Evolutionary conservation across 2,329 filamentous ascomycete species (phyloP), one percentile per base, ranked within the genome.

Genomic region (Epicoccum nigrum): DNA sequence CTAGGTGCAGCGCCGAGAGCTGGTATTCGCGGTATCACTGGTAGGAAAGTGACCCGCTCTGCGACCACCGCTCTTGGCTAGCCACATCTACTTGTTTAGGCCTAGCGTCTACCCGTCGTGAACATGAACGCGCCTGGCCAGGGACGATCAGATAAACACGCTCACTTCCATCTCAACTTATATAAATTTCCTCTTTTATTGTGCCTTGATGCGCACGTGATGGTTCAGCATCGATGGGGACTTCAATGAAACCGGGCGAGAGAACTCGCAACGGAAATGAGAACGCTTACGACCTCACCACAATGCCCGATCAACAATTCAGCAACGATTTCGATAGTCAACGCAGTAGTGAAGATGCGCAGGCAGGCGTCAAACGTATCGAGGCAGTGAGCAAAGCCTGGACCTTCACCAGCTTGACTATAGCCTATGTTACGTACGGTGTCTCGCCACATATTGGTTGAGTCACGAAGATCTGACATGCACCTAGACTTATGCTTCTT

Each of bases 321-420:
- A 45, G 41, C 33, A 51, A 62, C 8, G 54, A 31, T 11, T 15
- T 33, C 8, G 51, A 63, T 27, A 51, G 47, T 15, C 19, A 16
- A 20, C 34, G 60, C 19, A 51, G 47, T 16, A 53, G 38, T 23
- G 44, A 53, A 33, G 53, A 55, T 11, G 67, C 68, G 6, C 78
- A 81, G 60, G 74, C 74, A 27, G 79, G 79, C 52, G 79, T 81
- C 30, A 76, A 75, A 64, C 74, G 74, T 19, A 72, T 78, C 2
- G 78, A 81, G 56, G 79, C 76, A 20, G 76, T 81, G 42, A 76
- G 77, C 21, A 70, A 74, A 38, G 76, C 74, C 23, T 82, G 79
- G 79, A 76, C 77, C n/a, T 76, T 69, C 51, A 68, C 65, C 16
- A 75, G 74, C 20, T 68, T 82, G 28, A 73, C 77, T 52, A 59